These are phyloP conservation scores for Moesziomyces globuligerus DNA, from an alignment of 1,284 basidiomycete species.

Conservation along the genomic window DNA sequence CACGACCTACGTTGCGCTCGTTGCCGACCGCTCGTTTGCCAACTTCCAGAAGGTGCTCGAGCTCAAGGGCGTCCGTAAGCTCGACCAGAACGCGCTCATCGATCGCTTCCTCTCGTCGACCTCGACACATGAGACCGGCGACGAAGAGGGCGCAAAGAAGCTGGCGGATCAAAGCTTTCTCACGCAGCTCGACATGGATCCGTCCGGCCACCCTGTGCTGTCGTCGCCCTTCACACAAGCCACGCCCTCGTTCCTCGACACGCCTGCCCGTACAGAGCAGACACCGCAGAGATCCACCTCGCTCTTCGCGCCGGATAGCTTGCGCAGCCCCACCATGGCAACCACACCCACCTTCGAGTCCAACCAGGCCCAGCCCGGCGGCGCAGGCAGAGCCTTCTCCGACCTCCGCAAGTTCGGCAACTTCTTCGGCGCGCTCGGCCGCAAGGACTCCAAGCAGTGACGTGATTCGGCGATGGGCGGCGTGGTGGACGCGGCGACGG, in stretches of 20 bases:
- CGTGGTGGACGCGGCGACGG: too few species aligned
- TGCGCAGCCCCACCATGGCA: conserved; percentile 5
- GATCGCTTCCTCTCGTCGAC: conserved; percentile 85
- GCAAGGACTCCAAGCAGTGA: conserved; percentile 30
- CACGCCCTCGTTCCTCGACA: conserved; percentile 39
- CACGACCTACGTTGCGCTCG: conserved; percentile 48
- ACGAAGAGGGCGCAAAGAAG: conserved; percentile 7
- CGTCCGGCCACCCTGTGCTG: conserved; percentile 60
- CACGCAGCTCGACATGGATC: conserved; percentile 91
- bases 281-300: conserved; percentile 19
- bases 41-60: conserved; percentile 90
- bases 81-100: conserved; percentile 85
- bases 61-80: conserved; percentile 80
- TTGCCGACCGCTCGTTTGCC: conserved; percentile 59
- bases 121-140: conserved; percentile 69
- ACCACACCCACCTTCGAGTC: conserved; percentile 10
- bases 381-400: conserved; percentile 45
- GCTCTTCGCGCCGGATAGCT: conserved; percentile 30
- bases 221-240: conserved; percentile 38
- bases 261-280: conserved; percentile 13
- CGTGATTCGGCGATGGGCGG: too few species aligned
- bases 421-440: conserved; percentile 57
- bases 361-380: conserved; percentile 16
- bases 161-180: conserved; percentile 45
- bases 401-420: conserved; percentile 61